Conservation (phyloP, 495 filamentous ascomycete genomes). For the Talaromyces liani region DNA sequence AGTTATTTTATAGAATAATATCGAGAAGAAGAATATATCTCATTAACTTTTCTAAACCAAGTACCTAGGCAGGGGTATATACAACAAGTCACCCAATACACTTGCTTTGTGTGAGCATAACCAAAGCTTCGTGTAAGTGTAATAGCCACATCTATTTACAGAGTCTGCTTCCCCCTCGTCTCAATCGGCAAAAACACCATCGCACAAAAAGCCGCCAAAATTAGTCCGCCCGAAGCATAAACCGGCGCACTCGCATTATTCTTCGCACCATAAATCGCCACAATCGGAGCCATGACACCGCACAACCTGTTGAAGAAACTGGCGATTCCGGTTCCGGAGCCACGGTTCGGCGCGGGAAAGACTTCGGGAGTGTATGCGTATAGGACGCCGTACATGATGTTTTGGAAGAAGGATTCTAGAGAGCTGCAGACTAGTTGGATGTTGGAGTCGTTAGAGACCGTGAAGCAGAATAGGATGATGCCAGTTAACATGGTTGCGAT, state of each 20-base stretch:
- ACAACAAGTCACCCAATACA: background rate
- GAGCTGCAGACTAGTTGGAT: slow-evolving; percentile 45
- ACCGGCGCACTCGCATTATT: slow-evolving; percentile 41
- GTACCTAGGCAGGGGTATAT: background rate
- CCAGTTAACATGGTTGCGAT: slow-evolving; percentile 46
- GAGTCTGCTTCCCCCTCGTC: slow-evolving; percentile 41
- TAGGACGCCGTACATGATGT: slow-evolving; percentile 57
- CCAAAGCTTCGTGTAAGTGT: no score
- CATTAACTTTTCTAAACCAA: background rate
- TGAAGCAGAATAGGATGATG: slow-evolving; percentile 54
- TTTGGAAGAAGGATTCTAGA: slow-evolving; percentile 54
- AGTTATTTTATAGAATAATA: no score
- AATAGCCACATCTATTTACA: slow-evolving; percentile 19
- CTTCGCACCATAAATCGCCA: slow-evolving; percentile 42
- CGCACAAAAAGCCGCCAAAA: slow-evolving; percentile 43
- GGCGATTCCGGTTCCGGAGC: slow-evolving; percentile 51
- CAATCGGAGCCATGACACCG: slow-evolving; percentile 51
- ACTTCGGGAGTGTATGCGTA: slow-evolving; percentile 57
- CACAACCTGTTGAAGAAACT: slow-evolving; percentile 50
- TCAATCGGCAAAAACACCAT: slow-evolving; percentile 48
- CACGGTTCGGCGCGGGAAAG: slow-evolving; percentile 51
- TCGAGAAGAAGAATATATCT: no score
- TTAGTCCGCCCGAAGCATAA: slow-evolving; percentile 44
- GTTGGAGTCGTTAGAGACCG: slow-evolving; percentile 36
- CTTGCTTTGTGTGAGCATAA: background rate